Percentiles rank a stretch among this genome's conserved stretches.
phyloP scores from a whole-genome alignment of 345 rosid species.

The Lenwebbia sp. region DNA sequence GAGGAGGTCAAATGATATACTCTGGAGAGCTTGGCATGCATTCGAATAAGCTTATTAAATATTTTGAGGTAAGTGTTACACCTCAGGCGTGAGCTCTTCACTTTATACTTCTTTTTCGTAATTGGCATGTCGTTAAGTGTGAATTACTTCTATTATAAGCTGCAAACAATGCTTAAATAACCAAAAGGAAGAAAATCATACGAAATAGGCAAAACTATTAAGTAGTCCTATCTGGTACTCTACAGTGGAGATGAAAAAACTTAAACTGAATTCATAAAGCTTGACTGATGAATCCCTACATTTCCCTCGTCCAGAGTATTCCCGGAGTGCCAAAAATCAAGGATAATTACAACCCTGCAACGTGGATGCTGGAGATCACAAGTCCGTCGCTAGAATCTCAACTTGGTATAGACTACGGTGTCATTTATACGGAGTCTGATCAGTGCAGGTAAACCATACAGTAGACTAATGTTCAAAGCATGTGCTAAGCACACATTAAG shows the following conservation, averaged over 20 bases:
- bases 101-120: not conserved
- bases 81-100: not conserved
- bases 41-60: slow-evolving; percentile 36
- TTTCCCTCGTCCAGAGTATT: slow-evolving; percentile 7
- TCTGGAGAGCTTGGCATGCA: slow-evolving; percentile 43
- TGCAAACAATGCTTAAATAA: not conserved
- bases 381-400: slow-evolving; percentile 13
- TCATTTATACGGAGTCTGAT: slow-evolving; percentile 16
- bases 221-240: not conserved
- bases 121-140: not conserved
- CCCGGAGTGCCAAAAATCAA: slow-evolving; percentile 28
- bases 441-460: not conserved
- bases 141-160: not conserved
- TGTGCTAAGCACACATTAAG: not conserved
- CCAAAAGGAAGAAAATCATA: not conserved
- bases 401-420: slow-evolving; percentile 18
- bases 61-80: slow-evolving; percentile 33
- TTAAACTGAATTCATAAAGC: not conserved
- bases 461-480: not conserved
- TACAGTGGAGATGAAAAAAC: not conserved
- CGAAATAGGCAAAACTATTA: not conserved
- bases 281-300: not conserved
- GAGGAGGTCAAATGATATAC: slow-evolving; percentile 41
- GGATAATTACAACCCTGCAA: slow-evolving; percentile 38
- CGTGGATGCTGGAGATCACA: slow-evolving; percentile 44